Percentiles rank a stretch among this genome's conserved stretches.
Evolutionary conservation across 2,329 filamentous ascomycete species (phyloP).

Genomic region (Phyllosticta capitalensis): DNA sequence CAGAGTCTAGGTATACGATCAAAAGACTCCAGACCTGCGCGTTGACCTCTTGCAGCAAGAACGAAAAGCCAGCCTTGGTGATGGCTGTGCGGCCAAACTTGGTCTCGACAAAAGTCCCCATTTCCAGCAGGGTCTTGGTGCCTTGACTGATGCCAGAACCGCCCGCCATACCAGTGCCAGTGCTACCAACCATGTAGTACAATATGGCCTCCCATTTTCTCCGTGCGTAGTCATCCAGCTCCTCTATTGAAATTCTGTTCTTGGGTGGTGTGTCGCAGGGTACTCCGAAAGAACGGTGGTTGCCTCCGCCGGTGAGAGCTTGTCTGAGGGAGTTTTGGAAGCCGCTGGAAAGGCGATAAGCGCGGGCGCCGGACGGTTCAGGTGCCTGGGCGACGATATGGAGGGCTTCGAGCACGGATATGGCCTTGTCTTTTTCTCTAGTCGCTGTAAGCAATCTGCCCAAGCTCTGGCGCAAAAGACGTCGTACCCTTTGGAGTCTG

Average conservation of each 20-base stretch:
- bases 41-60: conserved; percentile 88
- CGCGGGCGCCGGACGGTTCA: conserved; percentile 51
- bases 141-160: conserved; percentile 38
- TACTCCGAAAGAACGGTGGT: conserved; percentile 83
- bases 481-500: conserved; percentile 48
- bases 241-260: conserved; percentile 56
- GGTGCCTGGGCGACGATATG: conserved; percentile 63
- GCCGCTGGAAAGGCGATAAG: conserved; percentile 67
- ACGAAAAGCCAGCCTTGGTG: conserved; percentile 88
- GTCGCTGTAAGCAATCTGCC: background rate
- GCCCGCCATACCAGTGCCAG: conserved; percentile 24
- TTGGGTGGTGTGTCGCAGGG: conserved; percentile 57
- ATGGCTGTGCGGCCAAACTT: conserved; percentile 55
- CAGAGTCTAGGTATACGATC: conserved; percentile 84
- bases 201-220: conserved; percentile 92
- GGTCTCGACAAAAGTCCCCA: conserved; percentile 68
- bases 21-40: conserved; percentile 95
- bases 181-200: conserved; percentile 84
- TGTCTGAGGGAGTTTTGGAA: conserved; percentile 77
- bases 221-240: conserved; percentile 73
- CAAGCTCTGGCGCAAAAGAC: background rate
- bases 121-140: conserved; percentile 75
- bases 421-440: conserved; percentile 72
- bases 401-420: conserved; percentile 73
- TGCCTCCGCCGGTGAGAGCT: conserved; percentile 77